A percentile compares a stretch with the other conserved stretches of the same genome.
Evolutionary conservation across 805 yeast genomes (phyloP).

Genomic region (Metschnikowia bowlesiae): DNA sequence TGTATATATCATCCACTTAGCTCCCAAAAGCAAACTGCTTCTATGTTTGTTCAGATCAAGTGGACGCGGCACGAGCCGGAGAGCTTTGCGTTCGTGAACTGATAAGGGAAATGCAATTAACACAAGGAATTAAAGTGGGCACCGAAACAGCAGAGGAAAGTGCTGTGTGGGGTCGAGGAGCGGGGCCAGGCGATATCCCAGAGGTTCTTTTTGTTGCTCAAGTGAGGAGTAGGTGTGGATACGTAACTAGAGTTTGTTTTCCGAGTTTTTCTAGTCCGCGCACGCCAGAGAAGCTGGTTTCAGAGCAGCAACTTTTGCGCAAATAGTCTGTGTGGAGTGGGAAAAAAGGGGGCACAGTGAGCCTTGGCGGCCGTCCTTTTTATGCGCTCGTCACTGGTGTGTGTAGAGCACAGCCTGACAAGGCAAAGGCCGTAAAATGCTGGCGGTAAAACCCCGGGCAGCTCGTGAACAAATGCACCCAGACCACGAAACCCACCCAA

Average conservation of each 20-base stretch:
- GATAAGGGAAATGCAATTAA: not conserved
- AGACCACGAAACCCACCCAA: too few species aligned
- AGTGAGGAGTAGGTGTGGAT: not conserved
- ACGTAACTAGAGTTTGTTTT: conserved; percentile 1
- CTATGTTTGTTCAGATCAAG: not conserved
- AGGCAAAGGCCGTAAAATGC: not conserved
- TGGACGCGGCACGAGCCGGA: not conserved
- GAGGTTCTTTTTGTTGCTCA: conserved; percentile 1
- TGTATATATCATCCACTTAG: not conserved
- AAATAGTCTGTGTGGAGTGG: not conserved
- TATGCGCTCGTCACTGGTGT: not conserved
- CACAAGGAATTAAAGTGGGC: not conserved
- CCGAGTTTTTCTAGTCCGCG: conserved; percentile 5
- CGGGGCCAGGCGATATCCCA: not conserved
- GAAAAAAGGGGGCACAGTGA: conserved; percentile 1
- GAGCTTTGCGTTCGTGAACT: not conserved
- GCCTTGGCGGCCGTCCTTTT: conserved; percentile 1
- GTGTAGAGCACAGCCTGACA: not conserved
- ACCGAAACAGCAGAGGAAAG: not conserved
- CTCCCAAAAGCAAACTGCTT: not conserved
- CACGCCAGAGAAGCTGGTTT: conserved; percentile 6
- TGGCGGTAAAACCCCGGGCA: not conserved
- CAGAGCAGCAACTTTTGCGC: conserved; percentile 4
- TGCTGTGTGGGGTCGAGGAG: not conserved
- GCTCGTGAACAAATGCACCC: too few species aligned